Base-by-base conservation (phyloP, 768 basidiomycete species). In the Serendipita vermifera region DNA sequence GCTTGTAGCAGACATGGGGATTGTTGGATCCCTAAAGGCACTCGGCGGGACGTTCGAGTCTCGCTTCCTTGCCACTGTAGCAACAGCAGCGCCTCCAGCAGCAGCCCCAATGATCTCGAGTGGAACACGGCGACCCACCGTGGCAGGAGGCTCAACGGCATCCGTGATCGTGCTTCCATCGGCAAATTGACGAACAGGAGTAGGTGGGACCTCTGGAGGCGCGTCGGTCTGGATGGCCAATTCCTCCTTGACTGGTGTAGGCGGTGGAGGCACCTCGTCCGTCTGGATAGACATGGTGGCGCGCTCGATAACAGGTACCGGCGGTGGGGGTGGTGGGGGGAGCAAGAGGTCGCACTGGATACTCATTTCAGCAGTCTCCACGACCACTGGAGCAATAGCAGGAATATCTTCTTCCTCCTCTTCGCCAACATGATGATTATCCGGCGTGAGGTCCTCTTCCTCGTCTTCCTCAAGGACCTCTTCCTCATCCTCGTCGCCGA, bases 211-310 rank as follows among this genome's bases (percentile, higher is more conserved):
- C 43, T 59, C 60, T 3, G 59, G 38, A 20, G 60, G 62, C 3
- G 51, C 56, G 39, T 63, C 59, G 59, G 77, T 71, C 59, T 83
- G 81, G 11, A 78, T 68, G 17, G 72, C 78, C 46, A 71, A 70
- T 53, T 83, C 80, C 3, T 70, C 64, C 65, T 57, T 71, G 71
- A 20, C 70, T 59, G 29, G 64, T 67, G 38, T 70, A 65, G 26
- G 70, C 70, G 20, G 62, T 57, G 63, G 63, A 17, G 68, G 67
- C 54, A 67, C 68, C 33, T 73, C 74, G 38, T 78, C 76, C 3
- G 77, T 80, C 63, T 80, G 78, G 56, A 73, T 73, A 36, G 71
- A 68, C 61, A 68, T 71, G 26, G 79, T 66, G 4, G 62, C 41
- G 13, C 56, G 69, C 15, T 61, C 62, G 20, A 64, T 58, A 36